Conservation (phyloP, 164 flowering plant genomes). For the Stephania cephalantha region DNA sequence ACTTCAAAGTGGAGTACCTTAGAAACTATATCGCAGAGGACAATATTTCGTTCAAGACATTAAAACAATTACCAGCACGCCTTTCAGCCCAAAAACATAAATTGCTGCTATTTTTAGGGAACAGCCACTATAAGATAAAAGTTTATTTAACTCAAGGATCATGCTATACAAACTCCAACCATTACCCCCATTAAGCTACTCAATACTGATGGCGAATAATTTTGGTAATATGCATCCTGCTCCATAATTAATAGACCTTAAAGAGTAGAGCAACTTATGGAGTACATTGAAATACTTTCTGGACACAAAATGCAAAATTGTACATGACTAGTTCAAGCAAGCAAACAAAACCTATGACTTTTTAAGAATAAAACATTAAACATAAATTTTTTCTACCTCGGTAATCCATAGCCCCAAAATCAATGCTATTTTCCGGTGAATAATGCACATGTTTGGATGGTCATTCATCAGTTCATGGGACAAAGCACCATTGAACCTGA, state of each 20-base stretch:
- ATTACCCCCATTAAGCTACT: too few species aligned
- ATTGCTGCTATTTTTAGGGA: not conserved
- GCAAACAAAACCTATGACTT: not conserved
- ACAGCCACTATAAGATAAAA: not conserved
- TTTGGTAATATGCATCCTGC: too few species aligned
- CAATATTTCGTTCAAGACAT: not conserved
- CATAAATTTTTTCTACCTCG: constrained; percentile 46
- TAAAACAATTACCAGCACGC: not conserved
- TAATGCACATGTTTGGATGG: constrained; percentile 84
- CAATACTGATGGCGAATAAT: too few species aligned
- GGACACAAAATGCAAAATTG: not conserved
- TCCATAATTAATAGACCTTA: too few species aligned
- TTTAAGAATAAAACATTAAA: not conserved
- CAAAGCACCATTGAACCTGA: constrained; percentile 84
- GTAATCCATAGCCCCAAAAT: constrained; percentile 97
- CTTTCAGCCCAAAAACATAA: not conserved
- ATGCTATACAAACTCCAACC: too few species aligned
- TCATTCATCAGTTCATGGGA: constrained; percentile 76
- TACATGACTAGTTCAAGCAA: not conserved
- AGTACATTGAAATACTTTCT: too few species aligned
- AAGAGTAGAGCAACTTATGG: too few species aligned
- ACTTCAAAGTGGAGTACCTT: not conserved
- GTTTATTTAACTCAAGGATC: too few species aligned
- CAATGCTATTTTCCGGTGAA: constrained; percentile 85
- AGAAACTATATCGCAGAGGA: not conserved